Evolutionary conservation across 73 alveolate genomes (phyloP).

Genomic region (Vitrella brassicaformis): DNA sequence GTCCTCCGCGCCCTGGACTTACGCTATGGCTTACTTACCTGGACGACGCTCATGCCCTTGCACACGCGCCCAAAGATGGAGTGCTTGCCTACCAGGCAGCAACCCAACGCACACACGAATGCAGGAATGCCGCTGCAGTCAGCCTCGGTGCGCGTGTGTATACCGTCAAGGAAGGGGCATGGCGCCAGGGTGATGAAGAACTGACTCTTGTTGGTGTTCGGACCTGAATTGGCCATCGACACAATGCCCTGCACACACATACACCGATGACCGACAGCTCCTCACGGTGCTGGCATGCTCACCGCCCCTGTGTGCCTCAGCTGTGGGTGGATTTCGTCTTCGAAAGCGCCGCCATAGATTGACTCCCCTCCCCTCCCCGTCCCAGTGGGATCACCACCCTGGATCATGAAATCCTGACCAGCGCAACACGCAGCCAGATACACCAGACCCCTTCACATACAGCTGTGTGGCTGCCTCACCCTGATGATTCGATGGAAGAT

Average conservation of each 20-base stretch:
- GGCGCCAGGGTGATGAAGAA: constrained; percentile 73
- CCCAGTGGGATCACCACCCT: constrained; percentile 86
- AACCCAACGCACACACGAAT: background rate
- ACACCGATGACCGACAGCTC: background rate
- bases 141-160: constrained; percentile 59
- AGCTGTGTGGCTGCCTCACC: background rate
- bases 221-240: constrained; percentile 96
- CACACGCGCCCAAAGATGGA: constrained; percentile 29
- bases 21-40: background rate
- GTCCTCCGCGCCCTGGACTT: background rate
- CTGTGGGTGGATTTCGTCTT: constrained; percentile 77
- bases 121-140: background rate
- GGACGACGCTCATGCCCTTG: constrained; percentile 22
- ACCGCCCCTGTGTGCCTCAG: constrained; percentile 70
- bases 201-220: constrained; percentile 90
- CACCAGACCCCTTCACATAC: too few species aligned
- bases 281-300: constrained; percentile 48
- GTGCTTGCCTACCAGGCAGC: constrained; percentile 8
- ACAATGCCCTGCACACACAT: constrained; percentile 44
- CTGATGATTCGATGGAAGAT: constrained; percentile 70
- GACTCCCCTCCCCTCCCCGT: constrained; percentile 80
- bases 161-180: constrained; percentile 67
- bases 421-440: background rate
- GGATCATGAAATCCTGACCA: constrained; percentile 44
- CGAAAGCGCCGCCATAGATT: constrained; percentile 60